phyloP scores from a whole-genome alignment of 805 yeast genomes.

The Pichia thaimueangensis region DNA sequence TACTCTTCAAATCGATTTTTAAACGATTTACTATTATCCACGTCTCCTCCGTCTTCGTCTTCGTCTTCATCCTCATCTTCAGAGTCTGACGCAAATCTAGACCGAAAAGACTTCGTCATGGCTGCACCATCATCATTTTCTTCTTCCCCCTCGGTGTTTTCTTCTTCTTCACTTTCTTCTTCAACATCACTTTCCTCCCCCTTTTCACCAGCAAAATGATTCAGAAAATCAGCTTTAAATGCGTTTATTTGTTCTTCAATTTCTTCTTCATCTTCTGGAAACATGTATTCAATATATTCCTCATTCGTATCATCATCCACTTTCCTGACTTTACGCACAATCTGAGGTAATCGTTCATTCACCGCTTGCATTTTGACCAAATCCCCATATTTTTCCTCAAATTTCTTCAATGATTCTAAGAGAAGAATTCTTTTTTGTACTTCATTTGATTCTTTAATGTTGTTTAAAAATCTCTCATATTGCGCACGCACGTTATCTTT shows the following conservation, averaged over 20 bases:
- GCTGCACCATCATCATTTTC: background rate
- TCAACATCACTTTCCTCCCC: slow-evolving; percentile 2
- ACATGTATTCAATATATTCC: slow-evolving; percentile 55
- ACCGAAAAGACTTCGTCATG: slow-evolving; percentile 5
- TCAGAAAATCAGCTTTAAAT: slow-evolving; percentile 8
- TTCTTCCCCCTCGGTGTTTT: background rate
- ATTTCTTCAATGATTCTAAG: slow-evolving; percentile 55
- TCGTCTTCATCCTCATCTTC: slow-evolving; percentile 3
- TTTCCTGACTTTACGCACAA: slow-evolving; percentile 39
- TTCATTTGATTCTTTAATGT: slow-evolving; percentile 33
- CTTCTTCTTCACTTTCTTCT: slow-evolving; percentile 2
- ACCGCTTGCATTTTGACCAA: slow-evolving; percentile 32
- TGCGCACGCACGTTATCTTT: slow-evolving; percentile 44
- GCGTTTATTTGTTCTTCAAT: slow-evolving; percentile 14
- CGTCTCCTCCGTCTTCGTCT: background rate
- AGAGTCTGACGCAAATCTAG: slow-evolving; percentile 11
- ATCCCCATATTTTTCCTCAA: slow-evolving; percentile 60
- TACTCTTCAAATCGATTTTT: background rate
- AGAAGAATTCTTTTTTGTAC: slow-evolving; percentile 44
- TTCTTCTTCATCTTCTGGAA: slow-evolving; percentile 52
- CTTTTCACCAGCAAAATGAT: slow-evolving; percentile 8
- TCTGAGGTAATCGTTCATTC: slow-evolving; percentile 45
- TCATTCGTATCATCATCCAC: slow-evolving; percentile 40
- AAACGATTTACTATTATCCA: background rate
- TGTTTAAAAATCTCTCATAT: slow-evolving; percentile 47